Evolutionary conservation across 2,329 filamentous ascomycete species (phyloP).

Genomic region (Aspergillus ochraceus): DNA sequence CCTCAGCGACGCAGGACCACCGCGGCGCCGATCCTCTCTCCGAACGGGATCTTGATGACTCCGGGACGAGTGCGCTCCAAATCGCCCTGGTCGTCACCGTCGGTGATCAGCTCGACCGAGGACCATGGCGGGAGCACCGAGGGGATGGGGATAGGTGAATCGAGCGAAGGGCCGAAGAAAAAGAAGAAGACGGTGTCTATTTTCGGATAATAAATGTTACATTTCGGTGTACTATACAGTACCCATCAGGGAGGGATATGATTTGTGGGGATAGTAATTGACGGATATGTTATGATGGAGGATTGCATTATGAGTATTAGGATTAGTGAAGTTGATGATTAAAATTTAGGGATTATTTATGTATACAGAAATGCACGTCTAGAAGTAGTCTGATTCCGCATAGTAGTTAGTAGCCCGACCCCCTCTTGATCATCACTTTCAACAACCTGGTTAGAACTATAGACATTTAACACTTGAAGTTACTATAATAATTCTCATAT

Average conservation of each 20-base stretch:
- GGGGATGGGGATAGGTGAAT: background rate
- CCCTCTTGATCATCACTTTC: too few species aligned
- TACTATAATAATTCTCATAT: too few species aligned
- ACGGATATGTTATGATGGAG: background rate
- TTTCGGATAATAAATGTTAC: background rate
- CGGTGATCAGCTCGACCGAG: background rate
- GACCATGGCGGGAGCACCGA: background rate
- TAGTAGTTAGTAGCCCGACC: too few species aligned
- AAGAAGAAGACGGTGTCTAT: constrained; percentile 9
- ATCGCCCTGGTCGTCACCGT: constrained; percentile 3
- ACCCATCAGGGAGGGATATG: background rate
- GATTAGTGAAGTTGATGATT: background rate
- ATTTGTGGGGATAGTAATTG: background rate
- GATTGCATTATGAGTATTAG: background rate
- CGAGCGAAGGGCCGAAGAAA: background rate
- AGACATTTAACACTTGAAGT: too few species aligned
- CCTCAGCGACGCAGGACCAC: constrained; percentile 17
- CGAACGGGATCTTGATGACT: constrained; percentile 22
- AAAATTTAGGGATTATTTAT: background rate
- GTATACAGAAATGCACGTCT: background rate
- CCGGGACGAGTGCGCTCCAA: constrained; percentile 4
- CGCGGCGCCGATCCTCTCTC: constrained; percentile 12
- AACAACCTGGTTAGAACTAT: too few species aligned
- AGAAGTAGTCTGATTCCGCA: too few species aligned
- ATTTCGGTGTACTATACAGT: background rate